Evolutionary conservation across 2,329 filamentous ascomycete species (phyloP), one percentile per base, ranked within the genome.

Genomic region (Fusarium protoensiforme): DNA sequence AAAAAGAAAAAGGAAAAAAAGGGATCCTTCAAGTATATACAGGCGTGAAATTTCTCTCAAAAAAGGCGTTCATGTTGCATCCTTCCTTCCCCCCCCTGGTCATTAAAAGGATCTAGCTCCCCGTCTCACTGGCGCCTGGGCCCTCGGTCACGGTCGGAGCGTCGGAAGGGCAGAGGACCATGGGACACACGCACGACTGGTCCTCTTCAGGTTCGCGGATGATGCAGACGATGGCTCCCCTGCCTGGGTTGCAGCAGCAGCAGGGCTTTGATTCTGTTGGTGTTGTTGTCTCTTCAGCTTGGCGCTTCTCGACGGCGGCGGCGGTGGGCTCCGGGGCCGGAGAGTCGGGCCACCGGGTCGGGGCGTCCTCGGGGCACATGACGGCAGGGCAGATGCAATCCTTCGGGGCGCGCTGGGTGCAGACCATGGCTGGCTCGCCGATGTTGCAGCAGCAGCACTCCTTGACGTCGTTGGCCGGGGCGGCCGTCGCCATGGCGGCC

Each of bases 371-470:
- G n/a, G 78, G 78, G 54, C 78, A 80, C 36, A 61, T 24, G 14
- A 77, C 73, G 10, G 68, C 71, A 4, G 61, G 58, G 57, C 78
- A 83, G 58, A 78, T 36, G 69, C 81, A 83, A 10, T 78, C 72
- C 22, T 61, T 35, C 29, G 66, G 60, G 10, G 60, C 64, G 7
- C 65, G 14, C 13, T 57, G 41, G n/a, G 64, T 67, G 72, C 81
- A 83, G 60, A 73, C 67, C 24, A 80, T 79, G 59, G 67, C 72
- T 8, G 46, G 51, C 8, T 63, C 57, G 10, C 68, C 67, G 14
- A 77, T 67, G 54, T 82, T 76, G 72, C 81, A 83, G 77, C 81
- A 83, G 77, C 81, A 83, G 77, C 80, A 83, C 11, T 65, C 63
- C 38, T 74, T 38, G 18, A 33, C 67, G n/a, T 69, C 59, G 54